A percentile compares a stretch with the other conserved stretches of the same genome.
phyloP scores from a whole-genome alignment of 202 grass and related monocot species.

The Schoenoplectus triqueter region DNA sequence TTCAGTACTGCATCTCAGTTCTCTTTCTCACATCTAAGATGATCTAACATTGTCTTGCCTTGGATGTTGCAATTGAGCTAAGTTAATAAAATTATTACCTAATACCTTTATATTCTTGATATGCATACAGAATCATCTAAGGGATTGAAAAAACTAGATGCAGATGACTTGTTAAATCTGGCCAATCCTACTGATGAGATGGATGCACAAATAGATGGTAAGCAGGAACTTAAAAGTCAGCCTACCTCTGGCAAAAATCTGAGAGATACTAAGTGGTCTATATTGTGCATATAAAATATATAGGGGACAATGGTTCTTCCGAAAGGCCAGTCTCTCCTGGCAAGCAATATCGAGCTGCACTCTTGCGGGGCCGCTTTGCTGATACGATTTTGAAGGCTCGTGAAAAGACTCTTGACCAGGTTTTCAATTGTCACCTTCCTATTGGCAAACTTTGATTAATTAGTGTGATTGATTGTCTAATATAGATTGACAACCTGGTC shows the following conservation, averaged over 20 bases:
- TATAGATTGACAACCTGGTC: background rate
- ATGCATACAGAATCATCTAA: slow-evolving; percentile 58
- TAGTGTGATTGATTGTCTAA: background rate
- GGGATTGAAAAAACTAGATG: slow-evolving; percentile 47
- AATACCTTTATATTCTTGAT: background rate
- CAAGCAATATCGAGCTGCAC: slow-evolving; percentile 76
- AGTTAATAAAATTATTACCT: slow-evolving; percentile 10
- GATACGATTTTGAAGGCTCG: slow-evolving; percentile 99
- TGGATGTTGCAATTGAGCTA: slow-evolving; percentile 16
- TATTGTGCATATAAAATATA: slow-evolving; percentile 51
- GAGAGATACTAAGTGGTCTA: slow-evolving; percentile 47
- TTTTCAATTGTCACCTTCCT: slow-evolving; percentile 43
- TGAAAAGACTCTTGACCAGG: slow-evolving; percentile 97
- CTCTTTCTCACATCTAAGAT: too few species aligned
- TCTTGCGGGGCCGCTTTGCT: slow-evolving; percentile 82
- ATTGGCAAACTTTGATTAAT: background rate
- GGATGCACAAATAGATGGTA: slow-evolving; percentile 66
- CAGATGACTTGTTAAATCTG: slow-evolving; percentile 44
- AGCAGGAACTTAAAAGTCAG: slow-evolving; percentile 49
- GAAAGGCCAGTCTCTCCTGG: slow-evolving; percentile 67
- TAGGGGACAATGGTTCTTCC: slow-evolving; percentile 63
- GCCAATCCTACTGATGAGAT: slow-evolving; percentile 57
- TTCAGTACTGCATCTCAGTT: background rate
- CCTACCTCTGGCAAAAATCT: slow-evolving; percentile 44
- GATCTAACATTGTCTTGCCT: slow-evolving; percentile 4